Base-by-base conservation (phyloP, 352 stramenopile genomes). In the Aphanomyces euteiches region DNA sequence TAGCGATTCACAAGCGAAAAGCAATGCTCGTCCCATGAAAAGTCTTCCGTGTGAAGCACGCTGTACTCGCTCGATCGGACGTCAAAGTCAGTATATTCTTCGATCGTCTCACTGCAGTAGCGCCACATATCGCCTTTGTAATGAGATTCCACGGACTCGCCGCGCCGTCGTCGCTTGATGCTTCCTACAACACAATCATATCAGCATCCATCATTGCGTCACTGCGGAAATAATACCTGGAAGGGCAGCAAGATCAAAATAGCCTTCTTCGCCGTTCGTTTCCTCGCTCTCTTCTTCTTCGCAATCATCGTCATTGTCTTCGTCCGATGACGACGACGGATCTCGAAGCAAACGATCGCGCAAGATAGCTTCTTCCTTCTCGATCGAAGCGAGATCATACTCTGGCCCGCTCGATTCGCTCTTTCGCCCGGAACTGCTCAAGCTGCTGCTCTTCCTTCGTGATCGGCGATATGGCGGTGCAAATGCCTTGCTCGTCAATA, bases 21-120 rank as follows among this genome's bases (percentile, higher is more conserved):
- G 65, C 86, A 91, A 67, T 95, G 88, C 72, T 95, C 86, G 61
- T 92, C 88, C 88, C 88, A 95, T 72, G 83, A 90, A 72, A 95
- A 95, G 67, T 95, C 88, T 59, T 95, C 86, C 17, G 88, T 94
- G 67, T 95, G 85, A 37, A 95, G 75, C 68, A 95, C 84, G 47
- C 84, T 81, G 65, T 95, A 93, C 43, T 89, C 81, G 48, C 79
- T 68, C 1, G 86, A 92, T 28, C 79, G 79, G n/a, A 95, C 85
- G 73, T 95, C 86, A 76, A 95, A 95, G 76, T 95, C 88, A 1
- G 80, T 76, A 59, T 95, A 93, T 19, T 85, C 83, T 48, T 92
- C 81, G 38, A 92, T 83, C 15, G 82, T 87, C 21, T 86, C 84
- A 38, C 87, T 87, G 56, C 88, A 94, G 69, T 93, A 95, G 17